Evolutionary conservation across 768 basidiomycete genomes (phyloP).

Genomic region (Kwoniella mangroviensis): DNA sequence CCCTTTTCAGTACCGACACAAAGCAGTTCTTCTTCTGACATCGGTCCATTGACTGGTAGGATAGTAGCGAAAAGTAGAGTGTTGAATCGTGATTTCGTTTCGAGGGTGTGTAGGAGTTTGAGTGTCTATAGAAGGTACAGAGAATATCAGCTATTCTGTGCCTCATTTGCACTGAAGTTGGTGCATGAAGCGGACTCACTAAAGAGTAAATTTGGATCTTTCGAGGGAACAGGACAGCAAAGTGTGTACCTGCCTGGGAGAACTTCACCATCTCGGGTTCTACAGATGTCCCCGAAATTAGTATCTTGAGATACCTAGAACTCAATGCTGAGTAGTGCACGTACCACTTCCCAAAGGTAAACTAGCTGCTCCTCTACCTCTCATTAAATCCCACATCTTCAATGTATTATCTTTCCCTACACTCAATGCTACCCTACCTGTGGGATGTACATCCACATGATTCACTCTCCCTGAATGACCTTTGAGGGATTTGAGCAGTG

Average conservation of each 20-base stretch:
- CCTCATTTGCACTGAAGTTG: background rate
- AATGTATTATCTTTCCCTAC: constrained; percentile 88
- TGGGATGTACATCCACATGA: constrained; percentile 85
- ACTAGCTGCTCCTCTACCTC: constrained; percentile 86
- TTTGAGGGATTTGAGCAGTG: constrained; percentile 79
- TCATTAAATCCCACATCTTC: constrained; percentile 99
- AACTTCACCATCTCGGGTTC: constrained; percentile 94
- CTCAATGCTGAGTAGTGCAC: constrained; percentile 31
- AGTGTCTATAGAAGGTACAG: constrained; percentile 68
- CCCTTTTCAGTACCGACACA: constrained; percentile 89
- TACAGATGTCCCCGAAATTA: constrained; percentile 45
- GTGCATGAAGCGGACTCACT: constrained; percentile 59
- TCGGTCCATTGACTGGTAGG: constrained; percentile 56
- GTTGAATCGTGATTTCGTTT: constrained; percentile 81
- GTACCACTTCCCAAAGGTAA: constrained; percentile 85
- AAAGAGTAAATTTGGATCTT: constrained; percentile 83
- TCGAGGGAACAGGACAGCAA: constrained; percentile 76
- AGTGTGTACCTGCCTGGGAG: constrained; percentile 75
- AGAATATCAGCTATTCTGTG: background rate
- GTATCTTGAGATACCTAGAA: background rate
- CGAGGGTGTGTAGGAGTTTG: constrained; percentile 72
- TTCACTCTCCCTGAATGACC: constrained; percentile 95
- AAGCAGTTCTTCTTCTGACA: constrained; percentile 64
- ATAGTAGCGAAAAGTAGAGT: constrained; percentile 76
- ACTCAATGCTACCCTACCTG: constrained; percentile 85